Evolutionary conservation across 2,329 filamentous ascomycete genomes (phyloP).

Genomic region (Colletotrichum sp.): DNA sequence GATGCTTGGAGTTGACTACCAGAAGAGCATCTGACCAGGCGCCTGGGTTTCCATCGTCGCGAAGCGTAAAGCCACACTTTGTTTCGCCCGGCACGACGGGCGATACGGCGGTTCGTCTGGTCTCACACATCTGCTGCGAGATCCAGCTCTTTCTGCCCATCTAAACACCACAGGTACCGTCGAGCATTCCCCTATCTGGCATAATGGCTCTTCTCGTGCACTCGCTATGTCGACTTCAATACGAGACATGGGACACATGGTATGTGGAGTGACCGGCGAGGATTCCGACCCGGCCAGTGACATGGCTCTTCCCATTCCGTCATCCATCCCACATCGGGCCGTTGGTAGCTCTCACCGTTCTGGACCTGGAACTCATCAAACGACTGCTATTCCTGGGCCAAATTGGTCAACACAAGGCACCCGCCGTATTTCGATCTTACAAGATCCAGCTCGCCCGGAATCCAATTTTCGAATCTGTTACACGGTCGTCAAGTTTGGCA

Average conservation of each 20-base stretch:
- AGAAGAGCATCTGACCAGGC: neutral
- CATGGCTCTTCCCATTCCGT: neutral
- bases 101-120: neutral
- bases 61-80: neutral
- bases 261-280: neutral
- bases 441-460: neutral
- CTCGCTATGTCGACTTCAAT: neutral
- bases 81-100: neutral
- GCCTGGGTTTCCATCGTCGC: neutral
- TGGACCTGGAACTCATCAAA: neutral
- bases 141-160: neutral
- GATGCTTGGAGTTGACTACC: neutral
- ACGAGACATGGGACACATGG: neutral
- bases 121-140: neutral
- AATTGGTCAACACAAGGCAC: neutral
- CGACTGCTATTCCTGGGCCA: neutral
- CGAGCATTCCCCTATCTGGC: neutral
- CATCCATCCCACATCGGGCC: neutral
- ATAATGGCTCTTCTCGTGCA: neutral
- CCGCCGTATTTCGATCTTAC: neutral
- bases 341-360: neutral
- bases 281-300: neutral
- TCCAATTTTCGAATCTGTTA: neutral
- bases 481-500: neutral
- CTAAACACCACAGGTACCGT: neutral